Evolutionary conservation across 2,329 filamentous ascomycete genomes (phyloP).

Genomic region (Diaporthe ilicicola): DNA sequence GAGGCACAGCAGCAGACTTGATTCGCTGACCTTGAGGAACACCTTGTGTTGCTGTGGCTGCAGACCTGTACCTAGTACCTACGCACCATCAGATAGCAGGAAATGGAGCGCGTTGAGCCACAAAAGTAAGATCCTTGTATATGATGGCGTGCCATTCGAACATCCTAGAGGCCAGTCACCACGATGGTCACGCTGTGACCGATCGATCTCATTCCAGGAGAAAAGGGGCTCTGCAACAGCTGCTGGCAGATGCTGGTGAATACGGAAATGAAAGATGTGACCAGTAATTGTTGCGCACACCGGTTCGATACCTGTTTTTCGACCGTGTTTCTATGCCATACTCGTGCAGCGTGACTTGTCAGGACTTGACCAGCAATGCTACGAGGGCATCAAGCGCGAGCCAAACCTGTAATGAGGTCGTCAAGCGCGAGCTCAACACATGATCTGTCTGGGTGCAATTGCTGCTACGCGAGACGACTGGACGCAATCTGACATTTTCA

Average conservation of each 20-base stretch:
- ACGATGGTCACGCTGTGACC: neutral
- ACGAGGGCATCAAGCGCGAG: neutral
- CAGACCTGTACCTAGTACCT: too few relatives aligned
- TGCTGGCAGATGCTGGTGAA: too few relatives aligned
- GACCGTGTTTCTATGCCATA: neutral
- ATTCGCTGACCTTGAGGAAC: neutral
- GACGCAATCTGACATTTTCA: neutral
- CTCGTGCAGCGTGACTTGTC: neutral
- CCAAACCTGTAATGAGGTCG: neutral
- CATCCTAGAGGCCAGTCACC: neutral
- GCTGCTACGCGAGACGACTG: neutral
- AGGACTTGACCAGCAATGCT: neutral
- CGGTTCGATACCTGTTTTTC: neutral
- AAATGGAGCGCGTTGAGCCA: too few relatives aligned
- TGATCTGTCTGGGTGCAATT: neutral
- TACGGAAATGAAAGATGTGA: neutral
- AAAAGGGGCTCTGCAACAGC: too few relatives aligned
- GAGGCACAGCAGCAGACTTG: neutral
- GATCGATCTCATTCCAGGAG: neutral
- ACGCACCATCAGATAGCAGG: neutral
- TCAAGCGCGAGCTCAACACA: too few relatives aligned
- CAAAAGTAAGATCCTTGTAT: too few relatives aligned
- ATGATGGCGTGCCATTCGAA: too few relatives aligned
- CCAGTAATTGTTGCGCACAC: neutral
- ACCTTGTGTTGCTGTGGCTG: neutral